Conservation (phyloP, 2,329 filamentous ascomycete genomes). For the Cordyceps militaris region DNA sequence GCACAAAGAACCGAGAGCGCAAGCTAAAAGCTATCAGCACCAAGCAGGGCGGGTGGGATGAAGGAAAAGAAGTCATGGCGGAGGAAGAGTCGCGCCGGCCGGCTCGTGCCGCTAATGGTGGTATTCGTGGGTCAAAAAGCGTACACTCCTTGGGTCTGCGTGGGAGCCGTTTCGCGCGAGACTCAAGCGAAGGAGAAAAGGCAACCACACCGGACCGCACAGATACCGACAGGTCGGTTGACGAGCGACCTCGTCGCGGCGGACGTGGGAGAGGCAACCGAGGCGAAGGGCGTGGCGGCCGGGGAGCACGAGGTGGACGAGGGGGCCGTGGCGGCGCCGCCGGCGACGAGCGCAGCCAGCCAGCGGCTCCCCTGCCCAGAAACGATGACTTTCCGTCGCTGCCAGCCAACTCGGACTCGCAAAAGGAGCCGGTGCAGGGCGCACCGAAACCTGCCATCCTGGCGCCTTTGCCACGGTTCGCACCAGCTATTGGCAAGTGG, state of each 20-base stretch:
- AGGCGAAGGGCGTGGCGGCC: slow-evolving; percentile 26
- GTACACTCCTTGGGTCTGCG: slow-evolving; percentile 29
- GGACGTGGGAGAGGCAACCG: slow-evolving; percentile 27
- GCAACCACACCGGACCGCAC: slow-evolving; percentile 27
- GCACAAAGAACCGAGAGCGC: slow-evolving; percentile 51
- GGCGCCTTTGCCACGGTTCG: slow-evolving; percentile 24
- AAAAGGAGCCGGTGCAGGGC: slow-evolving; percentile 19
- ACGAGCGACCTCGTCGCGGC: slow-evolving; percentile 28
- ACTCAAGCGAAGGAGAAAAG: slow-evolving; percentile 28
- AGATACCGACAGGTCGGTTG: slow-evolving; percentile 21
- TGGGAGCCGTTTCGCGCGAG: slow-evolving; percentile 36
- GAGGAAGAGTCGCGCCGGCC: slow-evolving; percentile 32
- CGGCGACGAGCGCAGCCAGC: slow-evolving; percentile 15
- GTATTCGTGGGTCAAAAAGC: slow-evolving; percentile 26
- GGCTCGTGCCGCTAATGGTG: slow-evolving; percentile 38
- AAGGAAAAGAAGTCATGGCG: slow-evolving; percentile 43
- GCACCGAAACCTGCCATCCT: slow-evolving; percentile 26
- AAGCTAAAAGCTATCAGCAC: slow-evolving; percentile 52
- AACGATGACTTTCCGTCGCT: slow-evolving; percentile 30
- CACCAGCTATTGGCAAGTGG: slow-evolving; percentile 41
- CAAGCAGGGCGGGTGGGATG: slow-evolving; percentile 49
- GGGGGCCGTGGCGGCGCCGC: slow-evolving; percentile 24
- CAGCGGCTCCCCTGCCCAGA: too few species aligned
- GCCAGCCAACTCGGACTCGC: slow-evolving; percentile 19
- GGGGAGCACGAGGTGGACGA: slow-evolving; percentile 20